Percentiles rank a stretch among this genome's conserved stretches.
Evolutionary conservation across 306 rosid species (phyloP).

Genomic region (Vicia faba): DNA sequence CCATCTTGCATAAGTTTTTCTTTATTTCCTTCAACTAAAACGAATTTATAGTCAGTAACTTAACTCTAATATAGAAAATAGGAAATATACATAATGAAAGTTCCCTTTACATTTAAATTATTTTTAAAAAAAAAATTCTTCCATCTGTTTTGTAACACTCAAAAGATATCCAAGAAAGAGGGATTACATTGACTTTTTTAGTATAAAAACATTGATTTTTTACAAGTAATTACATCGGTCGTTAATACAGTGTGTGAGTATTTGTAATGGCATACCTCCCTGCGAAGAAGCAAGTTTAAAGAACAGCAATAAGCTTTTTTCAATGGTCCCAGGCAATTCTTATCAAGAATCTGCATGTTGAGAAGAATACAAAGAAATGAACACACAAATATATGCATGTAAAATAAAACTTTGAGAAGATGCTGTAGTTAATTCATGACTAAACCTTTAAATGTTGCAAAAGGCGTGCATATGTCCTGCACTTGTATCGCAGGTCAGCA

Average conservation of each 20-base stretch:
- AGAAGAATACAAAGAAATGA: conserved; percentile 25
- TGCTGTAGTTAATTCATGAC: conserved; percentile 25
- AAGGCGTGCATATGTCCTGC: conserved; percentile 92
- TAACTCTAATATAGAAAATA: not conserved
- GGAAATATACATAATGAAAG: not conserved
- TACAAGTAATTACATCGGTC: conserved; percentile 7
- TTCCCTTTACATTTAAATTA: not conserved
- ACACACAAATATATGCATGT: not conserved
- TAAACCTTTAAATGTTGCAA: conserved; percentile 85
- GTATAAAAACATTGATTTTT: conserved; percentile 3
- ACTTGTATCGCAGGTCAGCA: conserved; percentile 88
- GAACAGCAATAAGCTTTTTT: conserved; percentile 89
- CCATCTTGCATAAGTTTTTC: not conserved
- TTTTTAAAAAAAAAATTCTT: not conserved
- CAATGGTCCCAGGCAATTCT: conserved; percentile 67
- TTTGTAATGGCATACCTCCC: conserved; percentile 88
- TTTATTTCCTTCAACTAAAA: not conserved
- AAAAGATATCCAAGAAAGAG: conserved; percentile 7
- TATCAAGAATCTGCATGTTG: conserved; percentile 78
- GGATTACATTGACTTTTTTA: conserved; percentile 7
- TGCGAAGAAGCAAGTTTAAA: conserved; percentile 91
- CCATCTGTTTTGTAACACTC: not conserved
- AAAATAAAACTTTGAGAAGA: conserved; percentile 29
- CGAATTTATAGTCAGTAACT: not conserved
- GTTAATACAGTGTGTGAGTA: no score